Evolutionary conservation across 106 monocot species (phyloP).

Genomic region (Alisma plantagoaquatica): DNA sequence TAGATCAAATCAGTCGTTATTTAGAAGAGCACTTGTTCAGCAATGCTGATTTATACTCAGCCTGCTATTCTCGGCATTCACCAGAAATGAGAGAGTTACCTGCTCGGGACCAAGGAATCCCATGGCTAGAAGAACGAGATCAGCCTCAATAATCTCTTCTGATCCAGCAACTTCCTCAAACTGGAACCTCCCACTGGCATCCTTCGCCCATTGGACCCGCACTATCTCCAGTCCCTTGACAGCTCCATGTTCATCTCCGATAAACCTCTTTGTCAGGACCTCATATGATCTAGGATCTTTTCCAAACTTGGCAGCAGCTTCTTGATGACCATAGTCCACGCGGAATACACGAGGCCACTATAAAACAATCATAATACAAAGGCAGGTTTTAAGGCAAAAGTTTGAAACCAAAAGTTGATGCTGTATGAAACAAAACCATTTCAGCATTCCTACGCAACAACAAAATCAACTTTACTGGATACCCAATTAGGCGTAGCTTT

Average conservation of each 20-base stretch:
- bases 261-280: constrained; percentile 78
- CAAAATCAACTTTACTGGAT: too few relatives aligned
- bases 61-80: too few relatives aligned
- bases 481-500: too few relatives aligned
- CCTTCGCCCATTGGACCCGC: constrained; percentile 69
- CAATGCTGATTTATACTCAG: too few relatives aligned
- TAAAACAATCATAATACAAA: constrained; percentile 31
- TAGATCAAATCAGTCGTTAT: too few relatives aligned
- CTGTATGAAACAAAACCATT: too few relatives aligned
- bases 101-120: constrained; percentile 97
- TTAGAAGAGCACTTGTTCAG: background rate
- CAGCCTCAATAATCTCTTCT: constrained; percentile 76
- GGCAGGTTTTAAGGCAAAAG: too few relatives aligned
- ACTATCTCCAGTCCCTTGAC: constrained; percentile 83
- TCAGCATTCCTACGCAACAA: too few relatives aligned
- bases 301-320: constrained; percentile 83
- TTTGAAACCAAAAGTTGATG: too few relatives aligned
- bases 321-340: constrained; percentile 95
- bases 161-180: constrained; percentile 76
- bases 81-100: constrained; percentile 23
- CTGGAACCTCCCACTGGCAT: constrained; percentile 50
- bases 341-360: constrained; percentile 98
- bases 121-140: constrained; percentile 88
- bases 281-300: constrained; percentile 91
- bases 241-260: constrained; percentile 81